Conservation (phyloP, 495 filamentous ascomycete species). For the Aspergillus panamensis region DNA sequence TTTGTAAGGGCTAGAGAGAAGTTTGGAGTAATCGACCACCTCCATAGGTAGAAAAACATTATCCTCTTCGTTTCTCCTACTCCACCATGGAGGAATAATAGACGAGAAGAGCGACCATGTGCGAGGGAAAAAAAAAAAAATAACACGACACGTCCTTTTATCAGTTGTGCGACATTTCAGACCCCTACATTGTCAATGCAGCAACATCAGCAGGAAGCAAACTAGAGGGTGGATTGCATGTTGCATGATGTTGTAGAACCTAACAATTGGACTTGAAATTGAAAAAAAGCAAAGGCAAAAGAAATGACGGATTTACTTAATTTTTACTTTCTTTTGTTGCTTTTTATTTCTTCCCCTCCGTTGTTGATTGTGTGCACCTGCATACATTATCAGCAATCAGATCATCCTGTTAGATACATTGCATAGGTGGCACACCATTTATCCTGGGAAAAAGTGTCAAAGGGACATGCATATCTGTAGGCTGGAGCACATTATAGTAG, state of each 20-base stretch:
- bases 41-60: neutral
- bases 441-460: constrained; percentile 3
- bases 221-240: constrained; percentile 17
- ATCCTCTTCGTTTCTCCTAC: neutral
- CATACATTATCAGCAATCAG: constrained; percentile 2
- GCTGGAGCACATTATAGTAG: too few species aligned
- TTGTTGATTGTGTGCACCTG: neutral
- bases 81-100: neutral
- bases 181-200: constrained; percentile 9
- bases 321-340: neutral
- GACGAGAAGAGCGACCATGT: neutral
- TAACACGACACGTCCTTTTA: neutral
- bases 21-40: neutral
- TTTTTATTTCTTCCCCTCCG: neutral
- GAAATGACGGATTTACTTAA: neutral
- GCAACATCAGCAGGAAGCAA: constrained; percentile 2
- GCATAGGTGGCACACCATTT: constrained; percentile 5
- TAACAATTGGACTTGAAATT: neutral
- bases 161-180: neutral
- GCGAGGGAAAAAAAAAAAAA: neutral
- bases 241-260: constrained; percentile 21
- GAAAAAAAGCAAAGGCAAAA: neutral
- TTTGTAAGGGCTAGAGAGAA: too few species aligned
- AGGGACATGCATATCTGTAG: neutral
- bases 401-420: constrained; percentile 2